These are phyloP conservation scores for Dactylellina haptotyla DNA, from an alignment of 2,329 filamentous ascomycete genomes.

Conservation along the genomic window DNA sequence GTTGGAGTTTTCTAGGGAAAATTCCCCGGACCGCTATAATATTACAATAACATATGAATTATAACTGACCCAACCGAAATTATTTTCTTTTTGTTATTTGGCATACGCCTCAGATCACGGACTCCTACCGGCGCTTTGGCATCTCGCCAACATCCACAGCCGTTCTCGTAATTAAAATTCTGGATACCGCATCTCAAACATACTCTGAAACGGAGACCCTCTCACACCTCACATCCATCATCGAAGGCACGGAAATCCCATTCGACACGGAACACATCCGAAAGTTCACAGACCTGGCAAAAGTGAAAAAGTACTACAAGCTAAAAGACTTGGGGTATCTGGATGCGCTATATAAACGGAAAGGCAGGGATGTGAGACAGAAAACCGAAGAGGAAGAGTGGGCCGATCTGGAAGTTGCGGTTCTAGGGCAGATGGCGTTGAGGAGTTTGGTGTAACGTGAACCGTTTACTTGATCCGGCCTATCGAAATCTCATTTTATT, in stretches of 20 bases:
- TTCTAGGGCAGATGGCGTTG: conserved; percentile 46
- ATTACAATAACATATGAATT: too few relatives aligned
- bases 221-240: conserved; percentile 61
- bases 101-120: conserved; percentile 89
- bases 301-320: conserved; percentile 87
- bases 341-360: conserved; percentile 33
- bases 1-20: too few relatives aligned
- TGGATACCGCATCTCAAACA: conserved; percentile 64
- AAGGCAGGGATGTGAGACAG: conserved; percentile 14
- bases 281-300: conserved; percentile 71
- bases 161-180: conserved; percentile 83
- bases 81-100: too few relatives aligned
- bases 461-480: neutral
- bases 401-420: conserved; percentile 42
- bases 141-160: conserved; percentile 75
- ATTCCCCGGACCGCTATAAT: too few relatives aligned
- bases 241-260: conserved; percentile 70
- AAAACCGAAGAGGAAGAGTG: conserved; percentile 27
- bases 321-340: conserved; percentile 65
- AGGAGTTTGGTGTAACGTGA: conserved; percentile 34
- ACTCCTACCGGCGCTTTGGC: conserved; percentile 89
- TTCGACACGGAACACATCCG: conserved; percentile 74
- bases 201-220: conserved; percentile 58
- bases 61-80: too few relatives aligned
- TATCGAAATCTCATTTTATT: neutral